Conservation (phyloP, 108 stramenopile genomes). For the Fistulifera solaris region DNA sequence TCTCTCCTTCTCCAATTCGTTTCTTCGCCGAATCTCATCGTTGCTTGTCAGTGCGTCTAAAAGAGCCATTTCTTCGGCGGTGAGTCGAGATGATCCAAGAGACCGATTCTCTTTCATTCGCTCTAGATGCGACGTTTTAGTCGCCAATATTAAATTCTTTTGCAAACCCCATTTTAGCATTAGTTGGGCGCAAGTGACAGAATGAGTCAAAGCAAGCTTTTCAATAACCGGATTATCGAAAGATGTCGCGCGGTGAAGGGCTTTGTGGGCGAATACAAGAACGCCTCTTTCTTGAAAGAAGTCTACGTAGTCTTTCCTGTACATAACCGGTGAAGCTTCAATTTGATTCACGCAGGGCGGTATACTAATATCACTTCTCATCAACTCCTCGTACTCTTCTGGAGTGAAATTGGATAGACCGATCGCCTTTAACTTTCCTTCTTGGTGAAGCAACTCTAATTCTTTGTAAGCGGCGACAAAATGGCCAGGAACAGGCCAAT, state of each 20-base stretch:
- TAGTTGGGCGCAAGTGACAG: slow-evolving; percentile 74
- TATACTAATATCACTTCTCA: slow-evolving; percentile 48
- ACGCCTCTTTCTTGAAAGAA: slow-evolving; percentile 53
- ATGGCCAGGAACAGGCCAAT: slow-evolving; percentile 89
- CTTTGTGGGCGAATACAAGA: slow-evolving; percentile 53
- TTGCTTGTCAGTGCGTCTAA: slow-evolving; percentile 56
- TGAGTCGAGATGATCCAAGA: slow-evolving; percentile 50
- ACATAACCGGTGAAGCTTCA: slow-evolving; percentile 53
- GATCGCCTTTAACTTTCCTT: slow-evolving; percentile 60
- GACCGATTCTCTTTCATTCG: slow-evolving; percentile 73
- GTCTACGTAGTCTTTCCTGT: slow-evolving; percentile 40
- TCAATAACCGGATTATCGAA: slow-evolving; percentile 40
- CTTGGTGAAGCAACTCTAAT: slow-evolving; percentile 36
- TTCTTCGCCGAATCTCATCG: slow-evolving; percentile 20
- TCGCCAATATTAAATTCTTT: slow-evolving; percentile 56
- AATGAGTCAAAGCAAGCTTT: slow-evolving; percentile 42
- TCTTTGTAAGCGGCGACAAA: slow-evolving; percentile 82
- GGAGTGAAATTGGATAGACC: slow-evolving; percentile 65
- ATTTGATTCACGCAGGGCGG: slow-evolving; percentile 55
- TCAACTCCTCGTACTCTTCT: slow-evolving; percentile 75
- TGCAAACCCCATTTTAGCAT: slow-evolving; percentile 81
- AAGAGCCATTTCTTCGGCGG: slow-evolving; percentile 50
- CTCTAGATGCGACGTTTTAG: slow-evolving; percentile 49
- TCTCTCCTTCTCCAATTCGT: slow-evolving; percentile 25
- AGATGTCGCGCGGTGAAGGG: slow-evolving; percentile 36